A percentile compares a stretch with the other conserved stretches of the same genome.
Conservation (phyloP, 2,329 filamentous ascomycete species). For the Clonostachys rhizophaga region DNA sequence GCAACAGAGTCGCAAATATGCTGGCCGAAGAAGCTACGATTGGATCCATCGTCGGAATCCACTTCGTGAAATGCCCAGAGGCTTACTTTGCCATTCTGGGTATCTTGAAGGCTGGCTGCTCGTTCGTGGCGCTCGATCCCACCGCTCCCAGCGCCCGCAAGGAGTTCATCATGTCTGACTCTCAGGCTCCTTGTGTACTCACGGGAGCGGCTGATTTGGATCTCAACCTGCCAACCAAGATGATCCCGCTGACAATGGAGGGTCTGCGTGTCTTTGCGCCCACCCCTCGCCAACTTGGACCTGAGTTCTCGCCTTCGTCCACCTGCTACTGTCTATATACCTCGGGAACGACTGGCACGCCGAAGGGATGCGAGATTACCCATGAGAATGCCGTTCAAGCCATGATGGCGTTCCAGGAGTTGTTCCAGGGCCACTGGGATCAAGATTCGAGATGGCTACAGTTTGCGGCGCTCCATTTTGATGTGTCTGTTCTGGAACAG, state of each 20-base stretch:
- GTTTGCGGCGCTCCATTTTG: conserved; percentile 92
- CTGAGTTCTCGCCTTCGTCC: conserved; percentile 33
- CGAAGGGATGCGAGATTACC: conserved; percentile 84
- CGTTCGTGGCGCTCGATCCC: conserved; percentile 77
- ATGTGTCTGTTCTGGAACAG: conserved; percentile 88
- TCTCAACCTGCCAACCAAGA: conserved; percentile 21
- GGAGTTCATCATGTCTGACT: conserved; percentile 73
- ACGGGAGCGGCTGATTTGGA: conserved; percentile 27
- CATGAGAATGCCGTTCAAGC: conserved; percentile 88
- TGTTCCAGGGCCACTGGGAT: conserved; percentile 75
- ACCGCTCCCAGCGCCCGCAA: conserved; percentile 69
- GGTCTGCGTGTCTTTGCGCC: conserved; percentile 16
- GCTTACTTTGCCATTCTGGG: conserved; percentile 80
- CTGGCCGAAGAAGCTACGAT: conserved; percentile 44
- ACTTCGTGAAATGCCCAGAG: conserved; percentile 81
- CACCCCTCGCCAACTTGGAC: conserved; percentile 3
- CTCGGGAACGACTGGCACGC: conserved; percentile 79
- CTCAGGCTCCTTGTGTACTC: conserved; percentile 58
- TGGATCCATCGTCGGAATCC: conserved; percentile 66
- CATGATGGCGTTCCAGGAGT: conserved; percentile 76
- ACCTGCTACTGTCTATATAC: conserved; percentile 84
- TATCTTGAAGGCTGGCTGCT: conserved; percentile 76
- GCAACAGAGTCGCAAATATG: conserved; percentile 68
- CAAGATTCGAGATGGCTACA: conserved; percentile 76
- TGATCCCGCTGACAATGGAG: conserved; percentile 24